Conservation (phyloP, 1,139 yeast species). For the Yamadazyma friedrichii region DNA sequence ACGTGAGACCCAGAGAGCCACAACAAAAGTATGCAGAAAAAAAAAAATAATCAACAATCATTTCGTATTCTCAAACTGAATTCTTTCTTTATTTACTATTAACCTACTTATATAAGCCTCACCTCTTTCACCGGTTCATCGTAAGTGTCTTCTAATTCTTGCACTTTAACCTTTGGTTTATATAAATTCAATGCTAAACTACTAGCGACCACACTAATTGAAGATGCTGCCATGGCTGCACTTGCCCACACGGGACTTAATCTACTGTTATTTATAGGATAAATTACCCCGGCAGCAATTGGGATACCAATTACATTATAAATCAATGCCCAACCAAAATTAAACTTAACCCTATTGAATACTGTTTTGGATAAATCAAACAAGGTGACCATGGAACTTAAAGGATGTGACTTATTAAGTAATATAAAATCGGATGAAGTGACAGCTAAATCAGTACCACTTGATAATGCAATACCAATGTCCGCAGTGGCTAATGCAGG, state of each 20-base stretch:
- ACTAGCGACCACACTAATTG: conserved; percentile 56
- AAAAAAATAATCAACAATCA: background rate
- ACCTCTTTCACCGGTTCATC: conserved; percentile 9
- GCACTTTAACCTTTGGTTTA: conserved; percentile 32
- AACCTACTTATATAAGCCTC: background rate
- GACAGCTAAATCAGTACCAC: conserved; percentile 60
- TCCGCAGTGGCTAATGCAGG: conserved; percentile 61
- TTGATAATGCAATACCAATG: conserved; percentile 58
- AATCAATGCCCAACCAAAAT: conserved; percentile 50
- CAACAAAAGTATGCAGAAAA: background rate
- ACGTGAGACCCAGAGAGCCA: background rate
- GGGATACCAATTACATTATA: conserved; percentile 58
- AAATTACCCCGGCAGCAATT: conserved; percentile 63
- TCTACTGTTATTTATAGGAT: conserved; percentile 52
- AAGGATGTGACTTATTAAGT: conserved; percentile 44
- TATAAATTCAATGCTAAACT: conserved; percentile 52
- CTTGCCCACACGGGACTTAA: conserved; percentile 65
- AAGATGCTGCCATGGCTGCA: conserved; percentile 66
- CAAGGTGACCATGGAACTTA: conserved; percentile 48
- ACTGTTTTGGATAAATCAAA: conserved; percentile 46
- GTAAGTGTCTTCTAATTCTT: conserved; percentile 13
- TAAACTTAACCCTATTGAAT: conserved; percentile 53
- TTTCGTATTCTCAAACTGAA: too few species aligned
- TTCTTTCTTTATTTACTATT: background rate
- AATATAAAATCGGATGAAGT: conserved; percentile 59